Conservation (phyloP, 164 flowering plant genomes). For the Taxillus chinensis region DNA sequence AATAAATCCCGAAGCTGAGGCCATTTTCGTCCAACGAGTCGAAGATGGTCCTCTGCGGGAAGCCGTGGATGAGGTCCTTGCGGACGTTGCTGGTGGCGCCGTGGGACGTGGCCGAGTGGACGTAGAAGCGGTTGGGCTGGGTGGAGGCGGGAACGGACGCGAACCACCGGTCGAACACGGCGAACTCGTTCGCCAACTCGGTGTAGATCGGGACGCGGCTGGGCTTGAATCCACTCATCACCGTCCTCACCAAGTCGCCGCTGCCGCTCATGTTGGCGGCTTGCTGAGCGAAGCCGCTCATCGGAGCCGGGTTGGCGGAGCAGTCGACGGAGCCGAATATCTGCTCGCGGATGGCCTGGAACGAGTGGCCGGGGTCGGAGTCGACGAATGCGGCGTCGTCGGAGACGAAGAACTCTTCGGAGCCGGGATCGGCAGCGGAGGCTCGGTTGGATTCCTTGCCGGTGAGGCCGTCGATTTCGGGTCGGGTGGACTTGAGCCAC, state of each 20-base stretch:
- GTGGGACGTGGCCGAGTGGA: conserved; percentile 93
- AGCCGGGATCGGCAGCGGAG: conserved; percentile 30
- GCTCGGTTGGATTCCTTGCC: conserved; percentile 43
- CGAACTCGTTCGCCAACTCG: conserved; percentile 64
- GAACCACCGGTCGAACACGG: conserved; percentile 79
- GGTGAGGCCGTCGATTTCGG: conserved; percentile 53
- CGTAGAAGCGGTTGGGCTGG: conserved; percentile 89
- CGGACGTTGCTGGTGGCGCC: conserved; percentile 73
- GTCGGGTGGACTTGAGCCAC: conserved; percentile 48
- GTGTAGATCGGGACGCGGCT: conserved; percentile 53
- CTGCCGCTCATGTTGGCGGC: conserved; percentile 42
- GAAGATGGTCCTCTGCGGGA: conserved; percentile 83
- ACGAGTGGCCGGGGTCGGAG: conserved; percentile 62
- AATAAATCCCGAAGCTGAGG: conserved; percentile 76
- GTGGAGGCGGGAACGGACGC: conserved; percentile 85
- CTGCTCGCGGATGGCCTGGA: conserved; percentile 63
- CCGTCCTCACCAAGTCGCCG: conserved; percentile 35
- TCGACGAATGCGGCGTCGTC: conserved; percentile 49
- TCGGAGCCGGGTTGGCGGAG: conserved; percentile 23
- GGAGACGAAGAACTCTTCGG: conserved; percentile 28
- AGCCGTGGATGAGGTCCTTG: conserved; percentile 70
- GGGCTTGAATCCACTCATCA: conserved; percentile 84
- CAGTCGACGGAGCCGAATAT: conserved; percentile 42
- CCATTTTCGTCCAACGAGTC: conserved; percentile 69
- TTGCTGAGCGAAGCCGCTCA: conserved; percentile 74